Percentiles rank a stretch among this genome's conserved stretches.
Conservation (phyloP, 345 rosid species). For the Litchi chinensis region DNA sequence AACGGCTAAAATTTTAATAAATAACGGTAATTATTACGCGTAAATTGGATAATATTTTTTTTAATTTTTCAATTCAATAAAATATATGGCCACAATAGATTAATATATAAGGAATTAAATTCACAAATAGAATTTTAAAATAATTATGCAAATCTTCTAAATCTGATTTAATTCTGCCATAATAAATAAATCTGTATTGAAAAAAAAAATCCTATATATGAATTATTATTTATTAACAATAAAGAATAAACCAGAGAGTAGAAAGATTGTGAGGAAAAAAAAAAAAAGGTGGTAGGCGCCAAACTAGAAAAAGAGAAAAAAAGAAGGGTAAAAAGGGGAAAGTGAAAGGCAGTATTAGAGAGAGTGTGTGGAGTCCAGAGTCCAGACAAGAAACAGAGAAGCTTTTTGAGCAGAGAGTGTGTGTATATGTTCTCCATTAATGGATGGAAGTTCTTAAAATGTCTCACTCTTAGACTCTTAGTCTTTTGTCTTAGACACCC, state of each 20-base stretch:
- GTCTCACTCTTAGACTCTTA: not conserved
- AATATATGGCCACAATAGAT: not conserved
- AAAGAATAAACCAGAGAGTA: too few species aligned
- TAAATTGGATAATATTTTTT: too few species aligned
- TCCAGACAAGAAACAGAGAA: constrained; percentile 23
- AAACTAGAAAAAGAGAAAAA: not conserved
- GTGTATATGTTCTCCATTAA: constrained; percentile 24
- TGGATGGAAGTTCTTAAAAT: constrained; percentile 32
- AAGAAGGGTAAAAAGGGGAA: constrained; percentile 10
- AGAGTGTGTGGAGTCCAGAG: not conserved
- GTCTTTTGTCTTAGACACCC: not conserved
- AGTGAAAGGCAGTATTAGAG: not conserved
- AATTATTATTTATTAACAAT: too few species aligned
- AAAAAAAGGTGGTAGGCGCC: not conserved
- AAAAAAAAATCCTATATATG: not conserved
- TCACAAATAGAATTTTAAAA: not conserved
- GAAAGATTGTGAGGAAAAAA: not conserved
- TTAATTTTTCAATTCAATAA: too few species aligned
- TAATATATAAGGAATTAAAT: not conserved
- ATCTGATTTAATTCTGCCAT: too few species aligned
- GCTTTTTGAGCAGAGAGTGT: constrained; percentile 2
- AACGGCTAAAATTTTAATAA: not conserved
- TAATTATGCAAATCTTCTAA: not conserved
- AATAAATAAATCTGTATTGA: too few species aligned
- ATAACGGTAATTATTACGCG: too few species aligned